These are phyloP conservation scores for Skeletonema menzelii DNA, from an alignment of 108 stramenopile species.

Conservation along the genomic window DNA sequence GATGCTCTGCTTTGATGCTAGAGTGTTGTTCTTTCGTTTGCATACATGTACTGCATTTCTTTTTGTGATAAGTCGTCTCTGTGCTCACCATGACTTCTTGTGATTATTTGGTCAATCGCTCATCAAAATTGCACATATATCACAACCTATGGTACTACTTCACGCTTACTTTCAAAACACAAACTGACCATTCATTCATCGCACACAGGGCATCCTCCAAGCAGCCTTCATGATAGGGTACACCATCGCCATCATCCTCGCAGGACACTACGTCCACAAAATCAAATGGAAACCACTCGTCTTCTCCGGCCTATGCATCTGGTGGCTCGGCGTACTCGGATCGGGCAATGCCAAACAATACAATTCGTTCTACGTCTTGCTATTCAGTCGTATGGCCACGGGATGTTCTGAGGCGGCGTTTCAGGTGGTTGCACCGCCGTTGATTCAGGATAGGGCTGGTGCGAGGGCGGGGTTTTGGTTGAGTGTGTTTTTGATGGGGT, in stretches of 20 bases:
- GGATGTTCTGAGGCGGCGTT: constrained; percentile 48
- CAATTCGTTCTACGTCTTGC: constrained; percentile 39
- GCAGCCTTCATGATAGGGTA: constrained; percentile 52
- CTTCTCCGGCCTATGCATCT: constrained; percentile 25
- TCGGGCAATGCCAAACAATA: constrained; percentile 24
- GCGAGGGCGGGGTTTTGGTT: constrained; percentile 33
- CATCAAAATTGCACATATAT: too few relatives aligned
- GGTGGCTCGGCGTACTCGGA: constrained; percentile 47
- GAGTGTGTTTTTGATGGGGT: constrained; percentile 35
- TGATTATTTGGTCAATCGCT: not conserved
- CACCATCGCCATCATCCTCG: constrained; percentile 25
- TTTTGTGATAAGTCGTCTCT: too few relatives aligned
- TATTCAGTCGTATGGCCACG: constrained; percentile 45
- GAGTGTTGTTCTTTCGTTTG: too few relatives aligned
- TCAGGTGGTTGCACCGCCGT: constrained; percentile 44
- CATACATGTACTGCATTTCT: too few relatives aligned
- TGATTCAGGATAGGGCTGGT: constrained; percentile 52
- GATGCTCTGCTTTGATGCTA: too few relatives aligned
- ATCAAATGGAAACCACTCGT: constrained; percentile 49
- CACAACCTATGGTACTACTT: too few relatives aligned
- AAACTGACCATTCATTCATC: too few relatives aligned
- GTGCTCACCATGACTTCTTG: too few relatives aligned
- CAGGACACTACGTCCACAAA: constrained; percentile 45
- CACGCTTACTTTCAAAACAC: not conserved
- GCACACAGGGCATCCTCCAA: not conserved